phyloP scores from a whole-genome alignment of 768 basidiomycete genomes.

The Naganishia onofrii region DNA sequence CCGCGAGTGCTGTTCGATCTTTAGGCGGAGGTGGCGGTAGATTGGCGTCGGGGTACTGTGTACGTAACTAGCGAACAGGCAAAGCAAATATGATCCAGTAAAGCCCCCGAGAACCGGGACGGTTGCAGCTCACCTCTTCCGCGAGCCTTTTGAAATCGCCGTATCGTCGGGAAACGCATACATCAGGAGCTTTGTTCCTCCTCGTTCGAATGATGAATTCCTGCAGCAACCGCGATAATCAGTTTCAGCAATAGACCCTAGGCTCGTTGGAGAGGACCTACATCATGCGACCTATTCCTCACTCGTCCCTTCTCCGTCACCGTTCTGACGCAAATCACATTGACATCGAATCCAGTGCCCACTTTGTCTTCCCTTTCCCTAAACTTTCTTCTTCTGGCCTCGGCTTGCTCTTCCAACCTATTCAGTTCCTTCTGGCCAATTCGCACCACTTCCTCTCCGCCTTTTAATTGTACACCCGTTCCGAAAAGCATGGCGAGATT shows the following conservation, averaged over 20 bases:
- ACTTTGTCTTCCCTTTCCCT: conserved; percentile 39
- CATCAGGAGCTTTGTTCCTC: conserved; percentile 67
- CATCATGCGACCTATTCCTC: conserved; percentile 82
- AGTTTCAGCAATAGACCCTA: not conserved
- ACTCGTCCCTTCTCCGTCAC: conserved; percentile 81
- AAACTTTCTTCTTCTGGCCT: conserved; percentile 59
- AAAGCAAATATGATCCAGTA: conserved; percentile 9
- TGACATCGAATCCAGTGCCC: conserved; percentile 75
- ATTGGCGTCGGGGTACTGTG: conserved; percentile 77
- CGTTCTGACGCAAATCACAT: conserved; percentile 81
- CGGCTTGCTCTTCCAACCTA: conserved; percentile 69
- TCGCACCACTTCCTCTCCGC: conserved; percentile 78
- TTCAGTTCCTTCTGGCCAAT: conserved; percentile 80
- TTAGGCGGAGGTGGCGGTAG: conserved; percentile 81
- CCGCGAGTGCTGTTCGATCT: conserved; percentile 67
- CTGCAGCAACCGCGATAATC: conserved; percentile 53
- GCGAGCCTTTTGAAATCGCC: conserved; percentile 90
- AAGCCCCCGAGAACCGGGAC: not conserved
- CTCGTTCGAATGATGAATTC: conserved; percentile 93
- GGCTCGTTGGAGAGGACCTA: conserved; percentile 50
- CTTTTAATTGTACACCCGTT: conserved; percentile 71
- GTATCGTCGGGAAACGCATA: conserved; percentile 86
- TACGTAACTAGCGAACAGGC: conserved; percentile 64
- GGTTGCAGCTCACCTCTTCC: conserved; percentile 63
- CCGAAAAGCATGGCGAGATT: conserved; percentile 78